These are phyloP conservation scores for Macrophomina pseudophaseolina DNA, from an alignment of 2,329 filamentous ascomycete species.

Conservation along the genomic window DNA sequence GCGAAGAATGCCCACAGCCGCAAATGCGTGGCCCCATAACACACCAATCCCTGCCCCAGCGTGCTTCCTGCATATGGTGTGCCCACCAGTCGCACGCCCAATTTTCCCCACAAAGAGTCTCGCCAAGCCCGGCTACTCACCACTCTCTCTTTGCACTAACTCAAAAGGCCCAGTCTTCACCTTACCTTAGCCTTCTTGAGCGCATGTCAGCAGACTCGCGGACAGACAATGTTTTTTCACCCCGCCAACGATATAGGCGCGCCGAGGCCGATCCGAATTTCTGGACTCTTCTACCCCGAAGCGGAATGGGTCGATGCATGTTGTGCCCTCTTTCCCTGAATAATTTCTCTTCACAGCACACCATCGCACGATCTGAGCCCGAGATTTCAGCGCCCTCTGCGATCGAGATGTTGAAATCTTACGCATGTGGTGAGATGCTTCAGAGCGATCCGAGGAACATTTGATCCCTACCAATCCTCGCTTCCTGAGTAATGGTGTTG, in stretches of 20 bases:
- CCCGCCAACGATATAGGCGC: background rate
- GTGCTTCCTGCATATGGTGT: background rate
- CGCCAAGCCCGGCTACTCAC: background rate
- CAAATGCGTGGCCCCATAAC: background rate
- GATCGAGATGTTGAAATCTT: background rate
- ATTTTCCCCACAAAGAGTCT: background rate
- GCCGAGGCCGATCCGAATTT: background rate
- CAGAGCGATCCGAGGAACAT: background rate
- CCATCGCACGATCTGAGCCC: conserved; percentile 3
- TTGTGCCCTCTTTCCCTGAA: background rate
- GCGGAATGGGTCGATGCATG: background rate
- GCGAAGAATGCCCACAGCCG: background rate
- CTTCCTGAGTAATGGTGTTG: too few species aligned
- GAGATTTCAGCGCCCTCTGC: background rate
- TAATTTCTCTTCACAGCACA: background rate
- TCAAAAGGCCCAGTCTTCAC: background rate
- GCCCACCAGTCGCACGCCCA: background rate
- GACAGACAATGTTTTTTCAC: background rate
- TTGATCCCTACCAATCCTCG: too few species aligned
- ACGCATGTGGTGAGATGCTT: background rate
- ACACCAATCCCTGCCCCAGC: background rate
- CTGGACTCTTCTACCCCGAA: background rate
- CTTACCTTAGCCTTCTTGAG: conserved; percentile 5
- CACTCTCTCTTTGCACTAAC: background rate
- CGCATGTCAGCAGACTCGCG: conserved; percentile 1